Conservation (phyloP, 2,329 filamentous ascomycete genomes). For the Claviceps digitariae region DNA sequence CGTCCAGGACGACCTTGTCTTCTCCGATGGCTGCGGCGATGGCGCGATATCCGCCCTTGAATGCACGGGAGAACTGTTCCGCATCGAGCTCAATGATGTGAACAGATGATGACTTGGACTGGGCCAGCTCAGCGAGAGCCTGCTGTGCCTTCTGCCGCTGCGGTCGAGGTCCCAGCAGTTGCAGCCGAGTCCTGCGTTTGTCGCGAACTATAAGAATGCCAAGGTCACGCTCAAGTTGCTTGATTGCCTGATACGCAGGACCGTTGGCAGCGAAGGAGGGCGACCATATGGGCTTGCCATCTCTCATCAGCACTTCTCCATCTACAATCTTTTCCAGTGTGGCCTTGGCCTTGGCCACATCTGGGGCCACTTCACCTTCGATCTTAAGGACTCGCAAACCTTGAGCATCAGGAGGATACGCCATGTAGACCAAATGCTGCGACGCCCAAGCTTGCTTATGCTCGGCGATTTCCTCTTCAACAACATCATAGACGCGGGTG, state of each 20-base stretch:
- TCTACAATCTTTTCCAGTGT: constrained; percentile 19
- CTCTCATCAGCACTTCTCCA: constrained; percentile 17
- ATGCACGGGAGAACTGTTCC: constrained; percentile 16
- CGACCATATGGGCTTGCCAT: constrained; percentile 18
- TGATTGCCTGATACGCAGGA: neutral
- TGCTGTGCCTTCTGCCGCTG: neutral
- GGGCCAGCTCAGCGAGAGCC: neutral
- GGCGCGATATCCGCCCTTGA: constrained; percentile 18
- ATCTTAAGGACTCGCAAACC: constrained; percentile 22
- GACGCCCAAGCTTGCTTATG: constrained; percentile 17
- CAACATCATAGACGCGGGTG: constrained; percentile 18
- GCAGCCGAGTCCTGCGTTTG: neutral
- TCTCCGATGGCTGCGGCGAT: constrained; percentile 14
- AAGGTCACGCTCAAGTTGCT: neutral
- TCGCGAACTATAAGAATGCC: neutral
- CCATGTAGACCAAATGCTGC: constrained; percentile 14
- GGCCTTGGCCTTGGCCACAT: constrained; percentile 19
- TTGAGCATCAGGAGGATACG: neutral
- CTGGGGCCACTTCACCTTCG: constrained; percentile 19
- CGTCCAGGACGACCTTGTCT: constrained; percentile 18
- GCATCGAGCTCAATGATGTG: constrained; percentile 15
- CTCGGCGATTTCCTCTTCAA: constrained; percentile 15
- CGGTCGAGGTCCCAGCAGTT: neutral
- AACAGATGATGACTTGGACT: neutral
- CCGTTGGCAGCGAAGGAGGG: constrained; percentile 11